Evolutionary conservation across 345 rosid genomes (phyloP).

Genomic region (Sisymbrium altissimum): DNA sequence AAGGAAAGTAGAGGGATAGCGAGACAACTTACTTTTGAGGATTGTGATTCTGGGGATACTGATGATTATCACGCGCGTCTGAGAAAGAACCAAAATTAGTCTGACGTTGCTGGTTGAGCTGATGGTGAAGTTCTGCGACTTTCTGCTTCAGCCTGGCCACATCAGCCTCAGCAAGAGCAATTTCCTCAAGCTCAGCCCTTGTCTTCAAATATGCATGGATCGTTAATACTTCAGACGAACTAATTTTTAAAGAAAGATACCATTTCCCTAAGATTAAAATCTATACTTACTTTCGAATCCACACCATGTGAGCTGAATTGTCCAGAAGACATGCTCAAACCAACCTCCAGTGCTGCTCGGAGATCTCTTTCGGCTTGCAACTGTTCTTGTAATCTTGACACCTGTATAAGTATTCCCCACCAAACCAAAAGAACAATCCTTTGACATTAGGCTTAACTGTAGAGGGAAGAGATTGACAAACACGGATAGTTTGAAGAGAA

Average conservation of each 20-base stretch:
- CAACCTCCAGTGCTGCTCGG: conserved; percentile 96
- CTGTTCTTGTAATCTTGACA: conserved; percentile 96
- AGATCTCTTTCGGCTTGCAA: conserved; percentile 99
- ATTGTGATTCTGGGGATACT: conserved; percentile 69
- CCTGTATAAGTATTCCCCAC: conserved; percentile 52
- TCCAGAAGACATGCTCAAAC: conserved; percentile 97
- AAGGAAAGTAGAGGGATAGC: conserved; percentile 2
- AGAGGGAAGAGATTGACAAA: background rate
- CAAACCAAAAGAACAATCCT: no score
- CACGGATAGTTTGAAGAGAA: background rate
- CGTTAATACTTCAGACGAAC: no score
- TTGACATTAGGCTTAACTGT: background rate
- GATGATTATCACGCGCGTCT: conserved; percentile 72
- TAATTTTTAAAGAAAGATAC: background rate
- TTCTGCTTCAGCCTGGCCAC: conserved; percentile 98
- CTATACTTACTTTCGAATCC: conserved; percentile 77
- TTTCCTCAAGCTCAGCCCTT: conserved; percentile 99
- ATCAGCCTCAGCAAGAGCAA: conserved; percentile 99
- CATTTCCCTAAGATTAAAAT: conserved; percentile 19
- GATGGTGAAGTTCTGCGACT: conserved; percentile 98
- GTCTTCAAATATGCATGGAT: conserved; percentile 59
- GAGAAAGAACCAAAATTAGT: conserved; percentile 76
- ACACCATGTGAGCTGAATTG: conserved; percentile 85
- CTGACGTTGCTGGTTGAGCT: conserved; percentile 95
- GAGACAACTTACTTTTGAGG: conserved; percentile 70